Conservation (phyloP, 2,329 filamentous ascomycete genomes). For the Neoscytalidium dimidiatum region DNA sequence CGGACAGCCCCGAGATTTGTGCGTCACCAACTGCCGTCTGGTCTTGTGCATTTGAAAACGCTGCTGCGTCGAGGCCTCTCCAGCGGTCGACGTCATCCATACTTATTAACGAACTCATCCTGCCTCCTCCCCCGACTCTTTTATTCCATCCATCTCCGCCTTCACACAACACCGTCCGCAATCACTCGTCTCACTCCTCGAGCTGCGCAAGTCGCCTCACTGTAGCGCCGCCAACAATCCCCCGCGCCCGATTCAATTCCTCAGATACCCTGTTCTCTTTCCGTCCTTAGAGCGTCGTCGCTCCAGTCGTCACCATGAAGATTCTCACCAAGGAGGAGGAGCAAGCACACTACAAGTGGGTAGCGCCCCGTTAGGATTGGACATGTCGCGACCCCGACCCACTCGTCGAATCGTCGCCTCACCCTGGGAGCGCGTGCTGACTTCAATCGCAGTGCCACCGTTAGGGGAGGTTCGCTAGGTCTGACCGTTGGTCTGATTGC, state of each 20-base stretch:
- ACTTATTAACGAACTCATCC: background rate
- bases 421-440: constrained; percentile 7
- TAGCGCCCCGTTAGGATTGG: constrained; percentile 7
- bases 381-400: background rate
- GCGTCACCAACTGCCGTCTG: background rate
- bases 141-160: background rate
- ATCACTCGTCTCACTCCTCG: background rate
- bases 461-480: constrained; percentile 78
- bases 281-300: background rate
- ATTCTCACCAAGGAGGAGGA: constrained; percentile 94
- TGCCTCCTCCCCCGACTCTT: background rate
- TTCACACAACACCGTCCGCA: background rate
- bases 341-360: constrained; percentile 73
- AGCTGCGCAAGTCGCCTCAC: background rate
- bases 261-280: background rate
- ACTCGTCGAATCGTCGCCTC: background rate
- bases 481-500: constrained; percentile 66
- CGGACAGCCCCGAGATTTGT: background rate
- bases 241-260: background rate
- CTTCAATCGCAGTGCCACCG: constrained; percentile 57
- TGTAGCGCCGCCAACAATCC: background rate
- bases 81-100: constrained; percentile 7
- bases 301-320: constrained; percentile 70
- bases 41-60: background rate
- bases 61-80: background rate